Evolutionary conservation across 2,329 filamentous ascomycete genomes (phyloP).

Genomic region (Claviceps digitariae): DNA sequence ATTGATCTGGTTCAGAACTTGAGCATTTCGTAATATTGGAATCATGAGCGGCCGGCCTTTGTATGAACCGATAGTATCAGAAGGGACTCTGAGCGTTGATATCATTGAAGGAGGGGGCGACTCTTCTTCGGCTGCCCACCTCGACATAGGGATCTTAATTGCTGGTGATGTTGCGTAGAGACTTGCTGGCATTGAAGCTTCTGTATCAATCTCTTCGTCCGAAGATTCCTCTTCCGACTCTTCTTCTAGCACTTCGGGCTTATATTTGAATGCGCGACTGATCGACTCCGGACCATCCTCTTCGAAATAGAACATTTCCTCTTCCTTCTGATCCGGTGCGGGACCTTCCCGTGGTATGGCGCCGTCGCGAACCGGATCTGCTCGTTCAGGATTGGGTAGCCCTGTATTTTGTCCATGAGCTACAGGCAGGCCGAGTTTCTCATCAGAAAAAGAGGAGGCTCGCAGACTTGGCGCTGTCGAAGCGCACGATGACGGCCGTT

Average conservation of each 20-base stretch:
- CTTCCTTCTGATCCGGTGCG: slow-evolving; percentile 15
- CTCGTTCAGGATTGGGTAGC: not conserved
- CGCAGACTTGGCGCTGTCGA: not conserved
- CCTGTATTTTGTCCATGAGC: not conserved
- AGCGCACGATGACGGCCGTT: not conserved
- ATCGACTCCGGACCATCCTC: slow-evolving; percentile 18
- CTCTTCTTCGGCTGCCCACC: slow-evolving; percentile 9
- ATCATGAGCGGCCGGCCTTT: slow-evolving; percentile 39
- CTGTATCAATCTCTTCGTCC: not conserved
- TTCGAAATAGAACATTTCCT: slow-evolving; percentile 35
- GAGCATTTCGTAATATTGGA: slow-evolving; percentile 35
- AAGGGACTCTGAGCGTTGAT: slow-evolving; percentile 20
- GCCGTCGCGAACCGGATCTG: not conserved
- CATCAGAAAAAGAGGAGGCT: slow-evolving; percentile 14
- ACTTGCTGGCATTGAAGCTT: slow-evolving; percentile 1
- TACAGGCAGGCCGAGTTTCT: slow-evolving; percentile 4
- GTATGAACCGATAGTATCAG: slow-evolving; percentile 38
- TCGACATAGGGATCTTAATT: slow-evolving; percentile 20
- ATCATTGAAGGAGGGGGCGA: slow-evolving; percentile 18
- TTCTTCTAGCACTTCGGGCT: not conserved
- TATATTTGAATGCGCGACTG: slow-evolving; percentile 2
- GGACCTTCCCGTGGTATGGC: not conserved
- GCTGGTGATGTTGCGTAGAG: slow-evolving; percentile 31
- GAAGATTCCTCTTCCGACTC: slow-evolving; percentile 17
- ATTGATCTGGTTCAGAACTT: slow-evolving; percentile 33